Conservation (phyloP, 176 grass and related monocot genomes). For the Pharus latifolius region DNA sequence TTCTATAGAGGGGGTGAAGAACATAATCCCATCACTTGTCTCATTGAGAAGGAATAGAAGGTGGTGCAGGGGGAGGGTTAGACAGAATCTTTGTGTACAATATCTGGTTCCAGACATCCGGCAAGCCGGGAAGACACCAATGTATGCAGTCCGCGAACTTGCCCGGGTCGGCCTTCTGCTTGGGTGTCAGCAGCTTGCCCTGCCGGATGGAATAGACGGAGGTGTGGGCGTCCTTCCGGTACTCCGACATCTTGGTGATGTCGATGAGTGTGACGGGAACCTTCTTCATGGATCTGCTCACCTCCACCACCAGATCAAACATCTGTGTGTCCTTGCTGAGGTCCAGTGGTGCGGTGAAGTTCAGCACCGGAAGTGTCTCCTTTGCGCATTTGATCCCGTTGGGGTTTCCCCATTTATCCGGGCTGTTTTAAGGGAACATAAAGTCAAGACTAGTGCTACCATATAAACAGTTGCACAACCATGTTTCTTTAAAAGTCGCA, state of each 20-base stretch:
- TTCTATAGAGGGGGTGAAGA: neutral
- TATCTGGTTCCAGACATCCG: constrained; percentile 83
- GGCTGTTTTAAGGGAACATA: constrained; percentile 23
- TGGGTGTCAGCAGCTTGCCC: constrained; percentile 48
- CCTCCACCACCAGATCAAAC: constrained; percentile 30
- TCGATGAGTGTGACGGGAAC: constrained; percentile 55
- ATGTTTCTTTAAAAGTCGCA: too few species aligned
- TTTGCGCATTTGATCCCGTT: constrained; percentile 55
- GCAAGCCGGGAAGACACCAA: constrained; percentile 86
- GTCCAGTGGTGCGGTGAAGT: constrained; percentile 33
- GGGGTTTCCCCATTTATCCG: constrained; percentile 55
- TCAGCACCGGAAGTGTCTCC: constrained; percentile 54
- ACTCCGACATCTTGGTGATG: constrained; percentile 82
- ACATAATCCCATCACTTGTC: neutral
- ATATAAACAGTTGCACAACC: too few species aligned
- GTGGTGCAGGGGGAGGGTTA: neutral
- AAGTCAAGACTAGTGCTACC: too few species aligned
- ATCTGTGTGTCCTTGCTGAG: constrained; percentile 42
- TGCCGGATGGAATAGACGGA: constrained; percentile 46
- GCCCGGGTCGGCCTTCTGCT: constrained; percentile 52
- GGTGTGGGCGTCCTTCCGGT: constrained; percentile 89
- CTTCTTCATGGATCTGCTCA: constrained; percentile 32
- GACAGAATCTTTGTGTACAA: constrained; percentile 61
- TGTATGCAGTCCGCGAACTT: constrained; percentile 84
- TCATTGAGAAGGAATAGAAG: constrained; percentile 1